Percentiles rank a stretch among this genome's conserved stretches.
These are phyloP conservation scores for Linum lewisii DNA, from an alignment of 345 rosid species.

Conservation along the genomic window DNA sequence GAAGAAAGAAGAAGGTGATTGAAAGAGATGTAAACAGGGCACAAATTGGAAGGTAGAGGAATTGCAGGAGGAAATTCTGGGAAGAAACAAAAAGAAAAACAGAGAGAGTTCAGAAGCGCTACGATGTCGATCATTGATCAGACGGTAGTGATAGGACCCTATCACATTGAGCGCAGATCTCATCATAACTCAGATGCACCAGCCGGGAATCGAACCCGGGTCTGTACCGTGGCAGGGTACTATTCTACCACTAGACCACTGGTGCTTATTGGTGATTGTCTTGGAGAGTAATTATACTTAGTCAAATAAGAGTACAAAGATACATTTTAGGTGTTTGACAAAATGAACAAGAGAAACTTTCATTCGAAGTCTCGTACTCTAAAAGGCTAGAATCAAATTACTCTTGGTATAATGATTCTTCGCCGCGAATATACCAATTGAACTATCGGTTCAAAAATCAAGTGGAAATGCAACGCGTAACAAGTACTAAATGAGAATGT, in stretches of 20 bases:
- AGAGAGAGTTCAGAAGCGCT: background rate
- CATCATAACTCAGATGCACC: conserved; percentile 23
- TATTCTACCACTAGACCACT: conserved; percentile 86
- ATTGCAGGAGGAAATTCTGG: background rate
- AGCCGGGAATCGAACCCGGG: conserved; percentile 70
- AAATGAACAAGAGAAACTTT: too few species aligned
- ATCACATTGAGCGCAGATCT: background rate
- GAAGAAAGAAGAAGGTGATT: background rate
- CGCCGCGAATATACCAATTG: too few species aligned
- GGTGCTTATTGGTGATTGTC: conserved; percentile 26
- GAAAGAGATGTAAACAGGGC: background rate
- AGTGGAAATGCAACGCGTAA: too few species aligned
- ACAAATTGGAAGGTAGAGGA: background rate
- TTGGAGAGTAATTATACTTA: background rate
- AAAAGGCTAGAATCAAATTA: too few species aligned
- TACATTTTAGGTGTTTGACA: too few species aligned
- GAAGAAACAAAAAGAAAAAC: background rate
- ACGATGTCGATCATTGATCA: background rate
- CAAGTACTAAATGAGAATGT: too few species aligned
- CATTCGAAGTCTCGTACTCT: too few species aligned
- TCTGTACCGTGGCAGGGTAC: conserved; percentile 70
- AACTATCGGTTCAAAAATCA: too few species aligned
- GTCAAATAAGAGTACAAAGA: too few species aligned
- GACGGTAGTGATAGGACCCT: background rate
- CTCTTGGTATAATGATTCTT: too few species aligned